Percentiles rank a stretch among this genome's conserved stretches.
These are phyloP conservation scores for Geotrichum europaeum DNA, from an alignment of 1,139 yeast genomes.

Conservation along the genomic window DNA sequence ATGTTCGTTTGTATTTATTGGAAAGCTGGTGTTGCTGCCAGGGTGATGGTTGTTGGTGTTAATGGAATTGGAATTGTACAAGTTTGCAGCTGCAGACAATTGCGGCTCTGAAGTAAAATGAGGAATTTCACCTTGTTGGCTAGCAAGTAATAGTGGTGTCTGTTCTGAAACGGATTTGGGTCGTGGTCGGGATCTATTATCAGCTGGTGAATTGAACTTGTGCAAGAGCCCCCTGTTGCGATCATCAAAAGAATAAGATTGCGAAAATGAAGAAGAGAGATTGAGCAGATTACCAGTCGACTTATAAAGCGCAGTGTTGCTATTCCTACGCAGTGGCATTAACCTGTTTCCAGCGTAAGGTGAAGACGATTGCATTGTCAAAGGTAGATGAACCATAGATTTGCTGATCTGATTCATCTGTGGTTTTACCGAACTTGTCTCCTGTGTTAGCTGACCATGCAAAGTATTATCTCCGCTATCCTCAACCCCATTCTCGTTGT, in stretches of 20 bases:
- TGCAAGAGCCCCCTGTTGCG: not conserved
- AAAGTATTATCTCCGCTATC: not conserved
- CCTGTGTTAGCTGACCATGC: not conserved
- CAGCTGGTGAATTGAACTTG: not conserved
- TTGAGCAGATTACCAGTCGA: not conserved
- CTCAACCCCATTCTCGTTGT: not conserved
- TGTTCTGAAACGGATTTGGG: slow-evolving; percentile 5
- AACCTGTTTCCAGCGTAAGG: not conserved
- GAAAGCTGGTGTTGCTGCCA: not conserved
- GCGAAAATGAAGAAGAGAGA: not conserved
- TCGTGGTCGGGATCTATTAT: not conserved
- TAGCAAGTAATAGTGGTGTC: slow-evolving; percentile 7
- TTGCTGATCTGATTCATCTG: not conserved
- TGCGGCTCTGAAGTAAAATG: slow-evolving; percentile 1
- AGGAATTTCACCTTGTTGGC: not conserved
- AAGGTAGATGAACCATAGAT: not conserved
- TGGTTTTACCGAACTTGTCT: not conserved
- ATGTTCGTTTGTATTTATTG: not conserved
- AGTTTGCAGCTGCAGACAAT: slow-evolving; percentile 7
- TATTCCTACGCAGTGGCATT: not conserved
- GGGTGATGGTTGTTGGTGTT: not conserved
- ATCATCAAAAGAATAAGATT: slow-evolving; percentile 1
- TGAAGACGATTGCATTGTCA: too few species aligned
- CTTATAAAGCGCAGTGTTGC: not conserved
- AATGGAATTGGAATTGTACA: not conserved